These are phyloP conservation scores for Apophysomyces sp. DNA, from an alignment of 371 early-diverging fungal species.

Conservation along the genomic window DNA sequence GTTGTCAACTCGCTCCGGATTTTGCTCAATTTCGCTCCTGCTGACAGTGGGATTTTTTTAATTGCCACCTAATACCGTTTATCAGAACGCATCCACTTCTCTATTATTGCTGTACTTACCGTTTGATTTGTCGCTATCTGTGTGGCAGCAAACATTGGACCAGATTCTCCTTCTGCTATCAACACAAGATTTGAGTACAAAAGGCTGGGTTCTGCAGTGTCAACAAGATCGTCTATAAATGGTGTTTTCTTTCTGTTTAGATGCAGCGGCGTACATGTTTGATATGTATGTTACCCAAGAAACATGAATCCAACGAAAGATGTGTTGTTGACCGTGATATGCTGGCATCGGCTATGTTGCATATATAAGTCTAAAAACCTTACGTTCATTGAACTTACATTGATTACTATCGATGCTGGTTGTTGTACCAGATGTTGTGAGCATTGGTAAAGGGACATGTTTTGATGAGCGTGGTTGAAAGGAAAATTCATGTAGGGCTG, in stretches of 20 bases:
- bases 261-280: too few species aligned
- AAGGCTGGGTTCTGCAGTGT: slow-evolving; percentile 48
- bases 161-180: slow-evolving; percentile 75
- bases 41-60: slow-evolving; percentile 62
- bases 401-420: slow-evolving; percentile 5
- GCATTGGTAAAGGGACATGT: slow-evolving; percentile 20
- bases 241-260: not conserved
- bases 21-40: slow-evolving; percentile 54
- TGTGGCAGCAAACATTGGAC: slow-evolving; percentile 57
- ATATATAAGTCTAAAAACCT: not conserved
- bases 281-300: slow-evolving; percentile 25
- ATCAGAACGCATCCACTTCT: not conserved
- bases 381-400: not conserved
- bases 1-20: slow-evolving; percentile 62
- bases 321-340: slow-evolving; percentile 11
- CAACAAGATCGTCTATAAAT: slow-evolving; percentile 39
- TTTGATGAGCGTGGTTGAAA: slow-evolving; percentile 41
- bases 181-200: slow-evolving; percentile 40
- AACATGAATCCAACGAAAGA: slow-evolving; percentile 31
- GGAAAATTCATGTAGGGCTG: slow-evolving; percentile 14
- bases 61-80: slow-evolving; percentile 51
- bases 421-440: not conserved
- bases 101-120: slow-evolving; percentile 8
- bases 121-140: slow-evolving; percentile 37
- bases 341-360: not conserved